Evolutionary conservation across 2,329 filamentous ascomycete genomes (phyloP).

Genomic region (Pestalotiopsis sp.): DNA sequence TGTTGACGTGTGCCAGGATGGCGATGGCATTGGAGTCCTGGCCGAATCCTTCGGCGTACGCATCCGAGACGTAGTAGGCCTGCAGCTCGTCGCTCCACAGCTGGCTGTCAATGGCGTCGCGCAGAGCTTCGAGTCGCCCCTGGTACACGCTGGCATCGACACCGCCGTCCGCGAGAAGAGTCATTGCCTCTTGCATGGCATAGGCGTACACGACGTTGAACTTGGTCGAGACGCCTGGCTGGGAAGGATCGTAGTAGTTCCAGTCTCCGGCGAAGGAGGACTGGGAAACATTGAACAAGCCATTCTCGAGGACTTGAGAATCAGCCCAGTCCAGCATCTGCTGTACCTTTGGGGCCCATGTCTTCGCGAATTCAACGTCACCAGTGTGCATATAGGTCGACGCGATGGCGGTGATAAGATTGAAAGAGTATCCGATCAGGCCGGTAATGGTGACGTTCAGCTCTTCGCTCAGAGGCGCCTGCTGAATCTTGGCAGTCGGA

Average conservation of each 20-base stretch:
- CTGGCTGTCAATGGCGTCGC: conserved; percentile 25
- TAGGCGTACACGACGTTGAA: conserved; percentile 36
- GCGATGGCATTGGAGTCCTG: conserved; percentile 35
- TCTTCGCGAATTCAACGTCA: conserved; percentile 24
- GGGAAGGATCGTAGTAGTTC: conserved; percentile 36
- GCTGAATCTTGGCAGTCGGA: conserved; percentile 35
- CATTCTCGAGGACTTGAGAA: conserved; percentile 26
- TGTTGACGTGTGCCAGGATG: conserved; percentile 30
- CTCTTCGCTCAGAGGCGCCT: conserved; percentile 20
- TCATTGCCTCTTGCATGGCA: conserved; percentile 27
- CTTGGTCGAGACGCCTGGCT: conserved; percentile 31
- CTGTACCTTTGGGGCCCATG: conserved; percentile 29
- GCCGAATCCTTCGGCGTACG: conserved; percentile 21
- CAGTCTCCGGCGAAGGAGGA: conserved; percentile 33
- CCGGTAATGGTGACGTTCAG: conserved; percentile 30
- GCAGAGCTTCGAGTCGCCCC: conserved; percentile 25
- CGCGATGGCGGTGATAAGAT: conserved; percentile 30
- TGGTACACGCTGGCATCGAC: conserved; percentile 23
- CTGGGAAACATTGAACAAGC: conserved; percentile 30
- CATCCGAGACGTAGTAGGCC: conserved; percentile 28
- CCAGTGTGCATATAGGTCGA: conserved; percentile 31
- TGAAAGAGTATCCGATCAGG: conserved; percentile 37
- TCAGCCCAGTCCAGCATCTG: conserved; percentile 37
- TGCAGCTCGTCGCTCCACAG: conserved; percentile 28
- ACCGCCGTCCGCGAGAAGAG: conserved; percentile 23